These are phyloP conservation scores for Amesomyces nigricolor DNA, from an alignment of 2,329 filamentous ascomycete species.

Conservation along the genomic window DNA sequence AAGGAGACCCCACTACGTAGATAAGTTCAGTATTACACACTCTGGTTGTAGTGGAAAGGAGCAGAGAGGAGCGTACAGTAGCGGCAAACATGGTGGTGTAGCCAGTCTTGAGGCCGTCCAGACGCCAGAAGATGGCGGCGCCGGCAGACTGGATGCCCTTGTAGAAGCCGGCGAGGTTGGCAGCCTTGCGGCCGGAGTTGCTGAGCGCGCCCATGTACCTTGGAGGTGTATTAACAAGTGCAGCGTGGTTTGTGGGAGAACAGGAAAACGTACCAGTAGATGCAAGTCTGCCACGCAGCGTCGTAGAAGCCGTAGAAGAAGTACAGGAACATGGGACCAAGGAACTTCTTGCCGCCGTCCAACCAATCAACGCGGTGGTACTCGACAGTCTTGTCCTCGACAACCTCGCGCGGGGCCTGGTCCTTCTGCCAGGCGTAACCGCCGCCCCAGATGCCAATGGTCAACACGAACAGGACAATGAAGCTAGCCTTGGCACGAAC, in stretches of 20 bases:
- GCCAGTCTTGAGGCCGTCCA: slow-evolving; percentile 57
- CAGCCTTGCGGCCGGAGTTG: slow-evolving; percentile 86
- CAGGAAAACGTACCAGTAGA: slow-evolving; percentile 78
- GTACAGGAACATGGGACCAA: slow-evolving; percentile 80
- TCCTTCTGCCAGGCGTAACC: slow-evolving; percentile 70
- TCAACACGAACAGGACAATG: slow-evolving; percentile 58
- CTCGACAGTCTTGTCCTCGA: slow-evolving; percentile 20
- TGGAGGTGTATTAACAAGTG: not conserved
- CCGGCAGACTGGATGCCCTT: slow-evolving; percentile 74
- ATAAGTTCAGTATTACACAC: not conserved
- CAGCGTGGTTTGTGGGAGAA: not conserved
- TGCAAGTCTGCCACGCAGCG: slow-evolving; percentile 80
- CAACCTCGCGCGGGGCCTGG: slow-evolving; percentile 47
- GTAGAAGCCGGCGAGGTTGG: slow-evolving; percentile 68
- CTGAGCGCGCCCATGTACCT: slow-evolving; percentile 89
- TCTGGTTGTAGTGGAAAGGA: not conserved
- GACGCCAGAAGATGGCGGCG: slow-evolving; percentile 66
- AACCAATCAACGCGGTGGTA: slow-evolving; percentile 55
- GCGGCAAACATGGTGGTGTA: slow-evolving; percentile 67
- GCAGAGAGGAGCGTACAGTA: slow-evolving; percentile 35
- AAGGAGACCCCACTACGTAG: slow-evolving; percentile 66
- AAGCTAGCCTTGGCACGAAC: slow-evolving; percentile 62
- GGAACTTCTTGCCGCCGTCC: slow-evolving; percentile 51
- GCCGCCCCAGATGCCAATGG: slow-evolving; percentile 75
- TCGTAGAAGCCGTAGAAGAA: slow-evolving; percentile 90